Evolutionary conservation across 257 asterid species (phyloP), one percentile per base, ranked within the genome.

Genomic region (Dorcoceras hygrometricum): DNA sequence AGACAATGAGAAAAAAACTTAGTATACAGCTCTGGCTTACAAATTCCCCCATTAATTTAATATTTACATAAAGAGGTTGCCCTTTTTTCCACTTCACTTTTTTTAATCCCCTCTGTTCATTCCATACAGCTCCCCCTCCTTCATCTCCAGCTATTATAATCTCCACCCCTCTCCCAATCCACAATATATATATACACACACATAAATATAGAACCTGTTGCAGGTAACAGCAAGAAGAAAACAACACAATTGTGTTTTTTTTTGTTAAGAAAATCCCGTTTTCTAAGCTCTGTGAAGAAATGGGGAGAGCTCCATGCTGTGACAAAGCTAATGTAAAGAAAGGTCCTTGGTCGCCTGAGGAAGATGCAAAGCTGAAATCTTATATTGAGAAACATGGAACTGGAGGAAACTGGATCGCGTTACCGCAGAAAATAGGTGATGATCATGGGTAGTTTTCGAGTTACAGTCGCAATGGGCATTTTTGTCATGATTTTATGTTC

Each of bases 221-320:
- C 50, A 43, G 61, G 69, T 69, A 66, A 50, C 20, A 55, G 18
- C 67, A 69, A 59, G 51, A 46, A 58, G 26, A 68, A 58, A 58
- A 39, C 60, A 46, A 59, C 53, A 26, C 29, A 27, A 51, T n/a
- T 43, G 23, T 32, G 8, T 18, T 18, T 39, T 12, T 10, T 36
- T 10, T 39, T 39, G 0, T 39, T 12, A 9, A 1, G 3, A 54
- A 34, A 29, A 53, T 67, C 10, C 25, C 10, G 22, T 16, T 5
- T 46, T 5, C 36, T 23, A 56, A 16, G 22, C 22, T 23, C 43
- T 24, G 56, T 4, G 53, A 31, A 25, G 9, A 56, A 28, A 79
- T 79, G 84, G 84, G 81, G n/a, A 76, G 84, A 76, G 84, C 84
- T 51, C 81, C 84, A 0, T 79, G 84, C 70, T 79, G 84, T 25